Conservation (phyloP, 805 yeast genomes). For the Pichia exigua region DNA sequence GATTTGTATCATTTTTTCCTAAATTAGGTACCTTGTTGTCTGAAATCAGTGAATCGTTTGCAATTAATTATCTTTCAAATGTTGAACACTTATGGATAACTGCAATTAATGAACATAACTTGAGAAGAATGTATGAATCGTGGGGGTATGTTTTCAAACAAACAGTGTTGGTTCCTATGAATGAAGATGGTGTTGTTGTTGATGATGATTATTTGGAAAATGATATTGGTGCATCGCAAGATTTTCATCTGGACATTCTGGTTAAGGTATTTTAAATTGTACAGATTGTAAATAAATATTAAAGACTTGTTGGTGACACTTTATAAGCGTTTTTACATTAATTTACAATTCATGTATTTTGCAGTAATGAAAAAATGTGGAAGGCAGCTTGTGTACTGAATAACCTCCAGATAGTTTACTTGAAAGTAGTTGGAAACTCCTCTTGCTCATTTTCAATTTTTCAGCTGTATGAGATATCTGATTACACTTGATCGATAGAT, state of each 20-base stretch:
- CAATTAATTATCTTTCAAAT: constrained; percentile 2
- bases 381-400: no score
- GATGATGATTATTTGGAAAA: constrained; percentile 26
- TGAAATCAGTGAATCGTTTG: constrained; percentile 13
- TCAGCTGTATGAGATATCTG: no score
- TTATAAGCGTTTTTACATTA: no score
- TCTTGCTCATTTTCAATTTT: no score
- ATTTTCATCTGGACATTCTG: constrained; percentile 37
- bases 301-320: no score
- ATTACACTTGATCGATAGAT: no score
- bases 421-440: no score
- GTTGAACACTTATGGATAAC: constrained; percentile 28
- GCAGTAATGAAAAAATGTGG: no score
- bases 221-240: constrained; percentile 31
- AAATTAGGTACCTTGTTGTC: constrained; percentile 24
- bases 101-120: constrained; percentile 42
- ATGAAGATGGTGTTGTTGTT: constrained; percentile 14
- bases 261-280: constrained; percentile 12
- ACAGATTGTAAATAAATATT: no score
- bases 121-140: constrained; percentile 37
- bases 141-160: constrained; percentile 31
- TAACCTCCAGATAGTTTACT: no score
- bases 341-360: no score
- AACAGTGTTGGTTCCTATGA: constrained; percentile 19
- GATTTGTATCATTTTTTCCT: constrained; percentile 44